Conservation (phyloP, 768 basidiomycete species). For the Mycena floridula region DNA sequence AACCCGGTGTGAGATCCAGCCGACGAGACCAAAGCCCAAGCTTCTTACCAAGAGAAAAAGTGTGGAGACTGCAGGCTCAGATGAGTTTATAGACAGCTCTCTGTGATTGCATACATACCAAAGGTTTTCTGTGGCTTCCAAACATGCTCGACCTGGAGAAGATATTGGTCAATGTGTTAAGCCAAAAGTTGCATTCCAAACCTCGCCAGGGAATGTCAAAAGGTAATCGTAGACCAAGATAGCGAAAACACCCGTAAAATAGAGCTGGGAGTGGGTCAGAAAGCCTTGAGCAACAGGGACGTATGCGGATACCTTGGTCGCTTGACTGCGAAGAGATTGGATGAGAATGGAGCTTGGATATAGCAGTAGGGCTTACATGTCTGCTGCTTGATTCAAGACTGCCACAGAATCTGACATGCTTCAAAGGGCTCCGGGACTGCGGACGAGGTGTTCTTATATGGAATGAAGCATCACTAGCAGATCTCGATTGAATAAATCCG, state of each 20-base stretch:
- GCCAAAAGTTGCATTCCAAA: not conserved
- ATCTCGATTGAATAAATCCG: no score
- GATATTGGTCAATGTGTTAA: not conserved
- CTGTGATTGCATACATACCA: no score
- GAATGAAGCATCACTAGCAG: no score
- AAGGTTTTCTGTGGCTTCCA: constrained; percentile 10
- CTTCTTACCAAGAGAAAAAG: constrained; percentile 12
- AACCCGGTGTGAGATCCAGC: not conserved
- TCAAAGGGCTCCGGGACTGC: no score
- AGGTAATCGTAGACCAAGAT: constrained; percentile 13
- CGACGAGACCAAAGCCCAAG: not conserved
- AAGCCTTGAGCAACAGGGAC: no score
- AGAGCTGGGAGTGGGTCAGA: no score
- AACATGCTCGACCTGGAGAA: constrained; percentile 10
- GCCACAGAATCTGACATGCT: no score
- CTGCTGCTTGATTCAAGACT: not conserved
- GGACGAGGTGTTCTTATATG: no score
- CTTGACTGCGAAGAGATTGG: not conserved
- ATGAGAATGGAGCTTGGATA: not conserved
- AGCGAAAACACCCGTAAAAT: constrained; percentile 7
- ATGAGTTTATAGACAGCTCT: no score
- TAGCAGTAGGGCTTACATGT: not conserved
- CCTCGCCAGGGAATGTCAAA: constrained; percentile 13
- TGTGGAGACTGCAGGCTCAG: constrained; percentile 5
- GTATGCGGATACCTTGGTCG: not conserved